These are phyloP conservation scores for Moesziomyces parantarcticus DNA, from an alignment of 1,284 basidiomycete species.

Conservation along the genomic window DNA sequence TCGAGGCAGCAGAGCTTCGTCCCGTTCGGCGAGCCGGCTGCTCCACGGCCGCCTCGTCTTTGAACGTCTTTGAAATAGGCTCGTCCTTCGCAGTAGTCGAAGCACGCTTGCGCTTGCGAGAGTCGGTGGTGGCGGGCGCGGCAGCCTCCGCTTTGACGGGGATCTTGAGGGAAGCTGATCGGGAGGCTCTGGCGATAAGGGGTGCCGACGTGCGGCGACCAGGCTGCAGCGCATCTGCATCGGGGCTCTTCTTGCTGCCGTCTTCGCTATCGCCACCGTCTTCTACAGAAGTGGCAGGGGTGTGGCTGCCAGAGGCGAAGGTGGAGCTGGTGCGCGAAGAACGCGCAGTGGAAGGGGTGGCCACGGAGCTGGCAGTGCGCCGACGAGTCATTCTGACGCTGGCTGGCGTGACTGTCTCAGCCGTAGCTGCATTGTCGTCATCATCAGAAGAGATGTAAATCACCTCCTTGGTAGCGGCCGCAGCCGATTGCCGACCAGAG, in stretches of 20 bases:
- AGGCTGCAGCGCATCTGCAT: background rate
- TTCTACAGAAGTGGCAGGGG: constrained; percentile 46
- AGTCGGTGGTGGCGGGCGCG: background rate
- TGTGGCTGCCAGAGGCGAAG: constrained; percentile 44
- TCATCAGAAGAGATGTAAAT: constrained; percentile 38
- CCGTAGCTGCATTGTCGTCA: constrained; percentile 3
- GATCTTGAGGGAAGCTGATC: constrained; percentile 25
- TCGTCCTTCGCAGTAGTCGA: background rate
- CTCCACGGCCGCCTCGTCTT: constrained; percentile 9
- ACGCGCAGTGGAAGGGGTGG: constrained; percentile 28
- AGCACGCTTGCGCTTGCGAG: constrained; percentile 28
- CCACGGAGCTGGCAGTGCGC: constrained; percentile 19
- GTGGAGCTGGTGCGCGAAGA: constrained; percentile 40
- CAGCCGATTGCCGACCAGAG: constrained; percentile 27
- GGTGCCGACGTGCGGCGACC: constrained; percentile 5
- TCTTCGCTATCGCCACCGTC: constrained; percentile 25
- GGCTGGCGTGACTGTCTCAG: constrained; percentile 3
- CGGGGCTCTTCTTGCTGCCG: constrained; percentile 9
- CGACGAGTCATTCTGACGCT: constrained; percentile 5
- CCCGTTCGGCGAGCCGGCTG: constrained; percentile 1
- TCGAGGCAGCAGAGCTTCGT: constrained; percentile 13
- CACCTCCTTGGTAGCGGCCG: constrained; percentile 10
- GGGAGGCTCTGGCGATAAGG: constrained; percentile 6
- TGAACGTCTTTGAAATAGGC: constrained; percentile 3
- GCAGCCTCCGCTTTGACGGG: background rate